Evolutionary conservation across 176 grass and related monocot species (phyloP), one percentile per base, ranked within the genome.

Genomic region (Oryza meridionalis): DNA sequence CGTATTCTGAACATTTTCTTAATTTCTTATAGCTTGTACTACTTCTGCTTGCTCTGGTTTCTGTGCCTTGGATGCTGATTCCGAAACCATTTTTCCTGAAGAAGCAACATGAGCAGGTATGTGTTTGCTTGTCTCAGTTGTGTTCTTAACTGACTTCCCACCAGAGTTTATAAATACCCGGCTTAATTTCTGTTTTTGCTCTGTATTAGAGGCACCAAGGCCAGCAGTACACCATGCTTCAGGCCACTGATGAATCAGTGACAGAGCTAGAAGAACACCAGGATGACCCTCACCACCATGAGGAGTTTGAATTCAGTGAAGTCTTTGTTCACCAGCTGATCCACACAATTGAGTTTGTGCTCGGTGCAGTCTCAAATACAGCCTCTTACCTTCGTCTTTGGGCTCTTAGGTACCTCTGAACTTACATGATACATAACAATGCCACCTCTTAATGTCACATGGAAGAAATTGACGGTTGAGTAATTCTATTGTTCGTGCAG

Each of bases 331-430:
- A 98, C 80, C 93, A 98, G 70, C 58, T 98, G 62, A 98, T 98
- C 63, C 96, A 95, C 85, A 95, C 96, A 14, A 98, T 98, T 29
- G 96, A 98, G 84, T 98, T 98, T 94, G 96, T 98, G 67, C 96
- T 98, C 26, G 93, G 92, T 42, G 96, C 96, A 9, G 96, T 98
- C 66, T 98, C 96, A 35, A 98, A 98, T 73, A 98, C 96, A 9
- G 93, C 96, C 26, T 98, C 96, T 11, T 98, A 98, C 84, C 96
- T 98, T 85, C 96, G 93, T 47, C 91, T 98, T 11, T 98, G 96
- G 96, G 96, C 96, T 81, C 96, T 98, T 70, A 98, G 96, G 93
- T 98, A 90, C 70, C 66, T 21, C 15, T 74, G 12, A 27, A 69
- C 14, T 80, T 73, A 62, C 22, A 47, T 11, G 27, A 14, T 76